A percentile compares a stretch with the other conserved stretches of the same genome.
Evolutionary conservation across 2,329 filamentous ascomycete species (phyloP).

Genomic region (Ophiocordyceps unilateralis): DNA sequence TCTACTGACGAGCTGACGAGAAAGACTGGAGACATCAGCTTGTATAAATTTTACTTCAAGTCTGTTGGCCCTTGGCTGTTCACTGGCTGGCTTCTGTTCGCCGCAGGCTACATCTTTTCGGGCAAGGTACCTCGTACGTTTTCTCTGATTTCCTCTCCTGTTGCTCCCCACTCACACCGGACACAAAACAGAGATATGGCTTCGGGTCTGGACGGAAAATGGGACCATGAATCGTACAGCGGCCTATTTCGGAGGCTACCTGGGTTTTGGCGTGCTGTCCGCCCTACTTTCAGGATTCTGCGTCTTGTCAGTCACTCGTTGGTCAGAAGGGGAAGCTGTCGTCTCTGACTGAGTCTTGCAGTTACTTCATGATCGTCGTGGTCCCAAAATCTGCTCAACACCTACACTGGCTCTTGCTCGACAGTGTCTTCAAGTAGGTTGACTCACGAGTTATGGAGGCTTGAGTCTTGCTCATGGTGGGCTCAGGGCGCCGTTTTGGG

Average conservation of each 20-base stretch:
- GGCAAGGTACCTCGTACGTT: constrained; percentile 1
- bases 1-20: not conserved
- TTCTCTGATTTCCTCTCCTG: too few relatives aligned
- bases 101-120: not conserved
- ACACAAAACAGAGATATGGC: not conserved
- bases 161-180: not conserved
- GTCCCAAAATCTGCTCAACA: constrained; percentile 1
- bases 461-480: not conserved
- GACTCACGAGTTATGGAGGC: not conserved
- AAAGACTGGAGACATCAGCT: constrained; percentile 1
- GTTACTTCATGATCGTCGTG: constrained; percentile 1
- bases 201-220: constrained; percentile 1
- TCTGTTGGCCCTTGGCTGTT: constrained; percentile 1
- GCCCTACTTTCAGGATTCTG: not conserved
- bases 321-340: not conserved
- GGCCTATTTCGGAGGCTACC: constrained; percentile 2
- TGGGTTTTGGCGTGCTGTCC: not conserved
- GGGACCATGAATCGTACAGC: not conserved
- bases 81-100: constrained; percentile 1
- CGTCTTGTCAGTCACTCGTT: not conserved
- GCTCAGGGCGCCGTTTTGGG: constrained; percentile 1
- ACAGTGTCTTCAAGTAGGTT: constrained; percentile 1
- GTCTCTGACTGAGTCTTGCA: not conserved
- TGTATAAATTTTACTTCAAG: constrained; percentile 3
- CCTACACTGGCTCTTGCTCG: constrained; percentile 1